Conservation (phyloP, 176 grass and related monocot genomes). For the Oryza punctata region DNA sequence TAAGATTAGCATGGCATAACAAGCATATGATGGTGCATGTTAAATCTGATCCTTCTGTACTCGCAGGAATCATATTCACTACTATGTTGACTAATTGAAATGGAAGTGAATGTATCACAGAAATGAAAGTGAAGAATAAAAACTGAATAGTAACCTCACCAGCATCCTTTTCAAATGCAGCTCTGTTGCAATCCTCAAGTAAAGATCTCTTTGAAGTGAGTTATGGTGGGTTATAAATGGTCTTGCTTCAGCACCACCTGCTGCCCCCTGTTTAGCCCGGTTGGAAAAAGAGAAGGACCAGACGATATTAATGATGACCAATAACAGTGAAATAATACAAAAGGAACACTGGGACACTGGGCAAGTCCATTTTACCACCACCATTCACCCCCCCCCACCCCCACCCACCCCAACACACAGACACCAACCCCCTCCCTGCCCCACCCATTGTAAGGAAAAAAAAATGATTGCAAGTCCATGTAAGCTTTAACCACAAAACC, state of each 20-base stretch:
- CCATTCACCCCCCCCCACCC: too few species aligned
- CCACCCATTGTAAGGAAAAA: too few species aligned
- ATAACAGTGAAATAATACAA: conserved; percentile 29
- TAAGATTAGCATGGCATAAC: conserved; percentile 10
- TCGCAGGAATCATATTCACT: background rate
- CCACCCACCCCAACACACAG: too few species aligned
- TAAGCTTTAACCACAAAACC: background rate
- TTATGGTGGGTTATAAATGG: conserved; percentile 97
- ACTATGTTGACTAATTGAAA: conserved; percentile 19
- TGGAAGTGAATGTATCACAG: conserved; percentile 7
- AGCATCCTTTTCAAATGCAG: conserved; percentile 98
- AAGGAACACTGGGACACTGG: conserved; percentile 6
- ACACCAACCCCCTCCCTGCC: too few species aligned
- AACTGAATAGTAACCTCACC: conserved; percentile 62
- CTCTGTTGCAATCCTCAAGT: conserved; percentile 97
- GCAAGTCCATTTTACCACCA: background rate
- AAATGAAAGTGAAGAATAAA: background rate
- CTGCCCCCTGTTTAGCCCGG: conserved; percentile 69
- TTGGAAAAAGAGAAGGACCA: conserved; percentile 5
- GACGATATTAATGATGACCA: conserved; percentile 22
- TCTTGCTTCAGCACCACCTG: conserved; percentile 96
- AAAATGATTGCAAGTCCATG: too few species aligned
- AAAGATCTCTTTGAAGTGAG: conserved; percentile 98
- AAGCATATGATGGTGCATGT: background rate
- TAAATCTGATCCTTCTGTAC: conserved; percentile 7